Evolutionary conservation across 2,329 filamentous ascomycete genomes (phyloP), one percentile per base, ranked within the genome.

Genomic region (Botryotinia convoluta): DNA sequence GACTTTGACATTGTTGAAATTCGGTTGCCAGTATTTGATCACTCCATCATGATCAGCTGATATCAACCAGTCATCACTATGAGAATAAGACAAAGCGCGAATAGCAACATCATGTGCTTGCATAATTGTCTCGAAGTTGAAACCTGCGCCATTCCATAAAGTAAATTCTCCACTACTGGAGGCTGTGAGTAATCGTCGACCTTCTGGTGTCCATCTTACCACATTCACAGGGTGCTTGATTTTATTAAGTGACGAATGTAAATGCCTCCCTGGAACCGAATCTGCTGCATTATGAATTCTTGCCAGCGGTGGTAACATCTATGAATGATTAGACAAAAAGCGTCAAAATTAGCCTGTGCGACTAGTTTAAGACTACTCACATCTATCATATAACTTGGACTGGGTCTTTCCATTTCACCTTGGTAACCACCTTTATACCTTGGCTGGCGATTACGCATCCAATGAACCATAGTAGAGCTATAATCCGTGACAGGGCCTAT

Each of bases 81-180:
- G 93, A 3, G 96, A 97, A 85, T 97, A 99, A 76, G 90, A 90
- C 63, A 95, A 86, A 16, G 92, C 91, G 78, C 94, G 89, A 77
- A 97, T 94, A 54, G 93, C 93, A 72, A 91, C 90, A 83, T 98
- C 95, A 82, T 98, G 95, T 57, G 95, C 95, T 85, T 97, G 95
- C 93, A 98, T 98, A 42, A 99, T 98, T 5, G 96, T 98, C 84
- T 99, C 96, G 79, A 99, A 99, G 83, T 99, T 98, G 88, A 99
- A 99, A 37, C 94, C 95, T 61, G 95, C 98, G 76, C 96, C 96
- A 82, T 99, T 99, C 96, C 96, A 99, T 5, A 99, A 84, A 57
- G 97, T 99, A 80, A 99, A 99, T 82, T 99, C 96, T 80, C 96
- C 96, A 81, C 95, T 98, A 77, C 94, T 97, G 0, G 95, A 97